Evolutionary conservation across 352 stramenopile genomes (phyloP).

Genomic region (Thraustochytrium sp.): DNA sequence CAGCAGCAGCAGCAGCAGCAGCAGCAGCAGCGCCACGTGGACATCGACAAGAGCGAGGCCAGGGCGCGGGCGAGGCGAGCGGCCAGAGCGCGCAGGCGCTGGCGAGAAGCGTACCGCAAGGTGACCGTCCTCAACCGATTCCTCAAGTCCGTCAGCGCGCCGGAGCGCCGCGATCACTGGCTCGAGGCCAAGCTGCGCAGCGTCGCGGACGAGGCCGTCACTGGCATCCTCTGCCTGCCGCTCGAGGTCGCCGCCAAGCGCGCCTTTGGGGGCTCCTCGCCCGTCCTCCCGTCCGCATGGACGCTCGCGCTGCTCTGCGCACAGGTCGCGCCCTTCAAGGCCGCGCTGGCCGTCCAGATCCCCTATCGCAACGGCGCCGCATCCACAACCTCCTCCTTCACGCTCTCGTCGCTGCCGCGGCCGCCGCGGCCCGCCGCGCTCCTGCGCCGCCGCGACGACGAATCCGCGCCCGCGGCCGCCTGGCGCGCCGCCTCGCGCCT

Average conservation of each 20-base stretch:
- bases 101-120: background rate
- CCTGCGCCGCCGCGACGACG: too few relatives aligned
- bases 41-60: background rate
- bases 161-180: background rate
- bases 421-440: too few relatives aligned
- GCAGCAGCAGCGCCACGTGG: background rate
- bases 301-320: too few relatives aligned
- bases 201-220: background rate
- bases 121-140: slow-evolving; percentile 11
- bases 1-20: background rate
- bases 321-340: too few relatives aligned
- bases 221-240: background rate
- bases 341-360: too few relatives aligned
- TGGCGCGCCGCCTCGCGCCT: background rate
- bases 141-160: background rate
- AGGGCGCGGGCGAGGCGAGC: background rate
- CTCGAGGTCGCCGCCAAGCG: background rate
- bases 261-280: too few relatives aligned
- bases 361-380: too few relatives aligned
- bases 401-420: too few relatives aligned
- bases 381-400: too few relatives aligned
- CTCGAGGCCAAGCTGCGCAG: background rate
- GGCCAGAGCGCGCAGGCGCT: background rate
- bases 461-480: background rate
- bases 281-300: too few relatives aligned